Evolutionary conservation across 2,329 filamentous ascomycete species (phyloP).

Genomic region (Beauveria bassiana): DNA sequence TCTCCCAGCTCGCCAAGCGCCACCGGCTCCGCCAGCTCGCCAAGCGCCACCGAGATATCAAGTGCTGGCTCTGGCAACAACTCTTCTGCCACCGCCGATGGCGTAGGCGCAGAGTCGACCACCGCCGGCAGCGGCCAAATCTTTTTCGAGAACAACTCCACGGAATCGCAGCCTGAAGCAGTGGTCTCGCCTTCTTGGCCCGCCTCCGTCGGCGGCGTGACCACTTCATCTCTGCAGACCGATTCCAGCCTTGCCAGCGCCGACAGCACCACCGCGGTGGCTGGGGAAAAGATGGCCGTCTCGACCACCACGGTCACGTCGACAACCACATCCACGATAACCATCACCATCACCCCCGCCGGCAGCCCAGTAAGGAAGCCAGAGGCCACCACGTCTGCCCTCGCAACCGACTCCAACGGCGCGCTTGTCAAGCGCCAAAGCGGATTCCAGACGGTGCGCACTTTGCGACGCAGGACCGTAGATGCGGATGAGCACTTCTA

Average conservation of each 20-base stretch:
- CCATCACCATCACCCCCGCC: not conserved
- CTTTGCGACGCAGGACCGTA: not conserved
- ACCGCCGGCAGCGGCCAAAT: too few species aligned
- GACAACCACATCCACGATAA: not conserved
- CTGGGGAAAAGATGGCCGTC: not conserved
- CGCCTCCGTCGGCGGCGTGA: not conserved
- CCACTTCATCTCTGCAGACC: not conserved
- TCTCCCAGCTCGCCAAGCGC: not conserved
- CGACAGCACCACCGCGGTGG: not conserved
- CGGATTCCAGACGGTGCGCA: slow-evolving; percentile 2
- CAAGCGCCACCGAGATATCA: not conserved
- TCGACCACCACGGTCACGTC: not conserved
- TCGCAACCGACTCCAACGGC: not conserved
- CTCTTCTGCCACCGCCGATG: too few species aligned
- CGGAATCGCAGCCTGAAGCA: too few species aligned
- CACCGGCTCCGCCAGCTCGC: not conserved
- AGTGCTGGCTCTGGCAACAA: too few species aligned
- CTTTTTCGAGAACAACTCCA: not conserved
- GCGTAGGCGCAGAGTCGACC: too few species aligned
- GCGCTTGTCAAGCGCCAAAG: not conserved
- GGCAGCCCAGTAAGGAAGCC: not conserved
- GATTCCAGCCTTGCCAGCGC: not conserved
- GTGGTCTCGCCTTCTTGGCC: not conserved
- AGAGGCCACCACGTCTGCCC: not conserved
- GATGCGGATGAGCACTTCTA: not conserved